Evolutionary conservation across 1,284 basidiomycete species (phyloP), one percentile per base, ranked within the genome.

Genomic region (Agaricales sp.): DNA sequence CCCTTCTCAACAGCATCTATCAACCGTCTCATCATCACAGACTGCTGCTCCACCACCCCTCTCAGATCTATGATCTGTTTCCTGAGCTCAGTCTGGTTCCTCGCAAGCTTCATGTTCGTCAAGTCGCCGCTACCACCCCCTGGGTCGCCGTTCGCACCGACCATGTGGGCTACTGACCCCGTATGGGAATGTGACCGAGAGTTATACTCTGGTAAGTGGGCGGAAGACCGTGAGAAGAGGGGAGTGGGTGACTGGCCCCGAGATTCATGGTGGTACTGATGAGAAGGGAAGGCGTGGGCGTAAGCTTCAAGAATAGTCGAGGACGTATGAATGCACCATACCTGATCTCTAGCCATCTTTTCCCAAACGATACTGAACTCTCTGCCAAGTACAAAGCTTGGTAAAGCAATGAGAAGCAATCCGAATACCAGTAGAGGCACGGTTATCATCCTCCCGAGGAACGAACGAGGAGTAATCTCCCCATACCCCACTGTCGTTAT

Each of bases 351-450:
- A 3, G 70, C 72, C 82, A 92, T 89, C 18, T 76, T 74, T 53
- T 92, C 88, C 83, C 89, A 92, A 1, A 92, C 86, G 6, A 83
- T 71, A 51, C 87, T 89, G 62, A 94, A 94, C 61, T 94, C 90
- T 44, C 89, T 68, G 0, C 91, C 91, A 4, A 93, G 77, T 0
- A 94, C 90, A 57, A 94, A 93, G 55, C 82, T 87, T 3, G 90
- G 90, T 1, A 93, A 71, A 0, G 91, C 91, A 58, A 93, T 92
- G 39, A 93, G 73, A 1, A 94, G 71, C 4, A 93, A 70, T 1
- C 91, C 91, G 58, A 90, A 92, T 19, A 89, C 75, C 43, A 94
- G 78, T 18, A 94, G 72, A 0, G 91, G 91, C 0, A 93, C 70
- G 0, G 90, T 91, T 54, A 93, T 70, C 30, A 93, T 68, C 4